These are phyloP conservation scores for Fremontodendron californicum DNA, from an alignment of 345 rosid genomes.

Conservation along the genomic window DNA sequence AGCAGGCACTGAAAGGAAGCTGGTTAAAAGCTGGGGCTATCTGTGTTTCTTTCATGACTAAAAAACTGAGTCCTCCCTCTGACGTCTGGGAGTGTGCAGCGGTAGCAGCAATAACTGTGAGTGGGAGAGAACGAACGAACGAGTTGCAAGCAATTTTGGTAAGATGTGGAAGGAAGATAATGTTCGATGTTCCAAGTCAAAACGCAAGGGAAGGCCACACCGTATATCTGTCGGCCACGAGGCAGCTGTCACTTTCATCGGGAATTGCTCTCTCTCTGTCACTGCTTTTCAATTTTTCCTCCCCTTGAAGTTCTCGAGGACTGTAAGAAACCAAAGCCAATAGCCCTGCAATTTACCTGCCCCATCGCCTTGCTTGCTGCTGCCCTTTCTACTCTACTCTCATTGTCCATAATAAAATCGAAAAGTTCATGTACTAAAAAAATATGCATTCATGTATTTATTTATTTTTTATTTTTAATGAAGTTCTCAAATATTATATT, in stretches of 20 bases:
- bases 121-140: neutral
- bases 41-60: too few species aligned
- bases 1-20: too few species aligned
- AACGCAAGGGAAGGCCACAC: slow-evolving; percentile 20
- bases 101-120: neutral
- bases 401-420: too few species aligned
- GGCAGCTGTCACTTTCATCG: slow-evolving; percentile 39
- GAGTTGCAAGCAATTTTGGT: too few species aligned
- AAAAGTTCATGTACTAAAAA: too few species aligned
- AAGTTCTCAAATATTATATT: too few species aligned
- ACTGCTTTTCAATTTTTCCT: too few species aligned
- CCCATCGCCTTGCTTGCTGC: slow-evolving; percentile 12
- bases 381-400: slow-evolving; percentile 9
- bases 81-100: neutral
- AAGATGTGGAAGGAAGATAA: slow-evolving; percentile 1
- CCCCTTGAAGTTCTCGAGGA: slow-evolving; percentile 28
- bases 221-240: slow-evolving; percentile 53
- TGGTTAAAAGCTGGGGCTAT: too few species aligned
- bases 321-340: neutral
- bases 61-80: neutral
- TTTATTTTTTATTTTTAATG: too few species aligned
- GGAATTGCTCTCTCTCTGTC: slow-evolving; percentile 35
- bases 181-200: slow-evolving; percentile 28
- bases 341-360: neutral
- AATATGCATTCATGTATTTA: too few species aligned